These are phyloP conservation scores for Metschnikowia aberdeeniae DNA, from an alignment of 805 yeast genomes.

Conservation along the genomic window DNA sequence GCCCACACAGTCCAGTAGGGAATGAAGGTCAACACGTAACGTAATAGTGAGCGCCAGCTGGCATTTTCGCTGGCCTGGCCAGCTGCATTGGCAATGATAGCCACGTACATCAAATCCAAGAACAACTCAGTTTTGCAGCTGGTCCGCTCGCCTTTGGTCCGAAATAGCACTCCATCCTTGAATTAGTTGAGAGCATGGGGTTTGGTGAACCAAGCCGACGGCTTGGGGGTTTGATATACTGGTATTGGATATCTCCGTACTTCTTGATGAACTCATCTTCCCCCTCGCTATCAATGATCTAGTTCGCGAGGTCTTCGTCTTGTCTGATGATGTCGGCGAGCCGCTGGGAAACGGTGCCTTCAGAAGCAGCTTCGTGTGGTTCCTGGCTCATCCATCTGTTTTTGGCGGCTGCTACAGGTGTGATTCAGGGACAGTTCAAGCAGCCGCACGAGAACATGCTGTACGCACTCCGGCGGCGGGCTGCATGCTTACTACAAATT, in stretches of 20 bases:
- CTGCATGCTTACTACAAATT: too few species aligned
- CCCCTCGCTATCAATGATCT: constrained; percentile 19
- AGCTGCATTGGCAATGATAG: constrained; percentile 58
- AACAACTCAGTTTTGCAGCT: constrained; percentile 54
- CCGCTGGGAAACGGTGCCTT: background rate
- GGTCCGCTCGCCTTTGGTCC: constrained; percentile 54
- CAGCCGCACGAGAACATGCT: too few species aligned
- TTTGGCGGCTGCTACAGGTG: too few species aligned
- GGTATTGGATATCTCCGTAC: constrained; percentile 47
- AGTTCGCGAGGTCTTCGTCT: background rate
- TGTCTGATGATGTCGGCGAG: background rate
- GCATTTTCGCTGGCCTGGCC: constrained; percentile 49
- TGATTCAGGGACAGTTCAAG: too few species aligned
- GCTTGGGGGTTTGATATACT: constrained; percentile 43
- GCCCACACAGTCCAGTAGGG: constrained; percentile 66
- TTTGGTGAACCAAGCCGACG: constrained; percentile 38
- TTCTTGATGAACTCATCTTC: constrained; percentile 43
- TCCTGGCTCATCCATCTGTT: too few species aligned
- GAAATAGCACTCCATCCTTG: constrained; percentile 49
- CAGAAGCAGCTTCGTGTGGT: background rate
- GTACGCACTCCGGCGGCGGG: too few species aligned
- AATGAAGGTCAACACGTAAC: constrained; percentile 47
- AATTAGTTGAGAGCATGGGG: constrained; percentile 63
- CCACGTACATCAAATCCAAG: constrained; percentile 60
- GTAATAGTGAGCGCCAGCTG: constrained; percentile 42